A percentile compares a stretch with the other conserved stretches of the same genome.
Conservation (phyloP, 495 filamentous ascomycete species). For the Coniosporium apollinis region DNA sequence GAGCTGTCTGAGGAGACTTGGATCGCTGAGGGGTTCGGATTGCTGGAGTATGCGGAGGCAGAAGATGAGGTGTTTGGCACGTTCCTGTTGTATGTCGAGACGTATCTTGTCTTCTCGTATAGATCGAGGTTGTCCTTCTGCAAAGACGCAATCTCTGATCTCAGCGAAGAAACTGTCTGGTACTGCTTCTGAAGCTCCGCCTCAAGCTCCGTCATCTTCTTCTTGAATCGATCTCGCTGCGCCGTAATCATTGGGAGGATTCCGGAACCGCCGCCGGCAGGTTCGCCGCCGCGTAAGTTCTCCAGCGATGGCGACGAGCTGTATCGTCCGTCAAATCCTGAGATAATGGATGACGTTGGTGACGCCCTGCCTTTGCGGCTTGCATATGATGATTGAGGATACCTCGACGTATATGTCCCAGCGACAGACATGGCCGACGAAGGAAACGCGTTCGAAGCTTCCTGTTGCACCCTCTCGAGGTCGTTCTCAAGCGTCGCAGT, state of each 20-base stretch:
- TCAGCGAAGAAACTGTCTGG: constrained; percentile 63
- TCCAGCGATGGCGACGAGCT: constrained; percentile 32
- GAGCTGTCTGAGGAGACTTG: constrained; percentile 40
- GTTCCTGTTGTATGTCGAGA: constrained; percentile 72
- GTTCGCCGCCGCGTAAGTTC: constrained; percentile 45
- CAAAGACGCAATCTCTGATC: constrained; percentile 78
- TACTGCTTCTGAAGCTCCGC: constrained; percentile 75
- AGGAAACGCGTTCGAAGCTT: constrained; percentile 65
- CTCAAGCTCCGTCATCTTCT: constrained; percentile 82
- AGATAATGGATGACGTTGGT: constrained; percentile 94
- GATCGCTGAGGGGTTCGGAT: constrained; percentile 60
- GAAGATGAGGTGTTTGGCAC: constrained; percentile 29
- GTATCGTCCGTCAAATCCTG: constrained; percentile 65
- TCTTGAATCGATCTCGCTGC: constrained; percentile 95
- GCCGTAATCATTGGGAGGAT: constrained; percentile 97
- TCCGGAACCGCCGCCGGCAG: constrained; percentile 67
- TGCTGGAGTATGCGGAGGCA: constrained; percentile 51
- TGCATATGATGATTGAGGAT: constrained; percentile 56
- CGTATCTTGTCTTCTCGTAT: constrained; percentile 95
- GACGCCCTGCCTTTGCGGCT: constrained; percentile 54
- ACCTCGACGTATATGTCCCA: constrained; percentile 74
- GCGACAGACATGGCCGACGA: constrained; percentile 80
- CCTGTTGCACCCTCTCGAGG: constrained; percentile 70
- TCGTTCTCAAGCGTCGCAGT: constrained; percentile 87
- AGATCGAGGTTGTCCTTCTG: constrained; percentile 94